A percentile compares a stretch with the other conserved stretches of the same genome.
These are phyloP conservation scores for Naumovozyma dairenensis DNA, from an alignment of 805 yeast genomes.

Conservation along the genomic window DNA sequence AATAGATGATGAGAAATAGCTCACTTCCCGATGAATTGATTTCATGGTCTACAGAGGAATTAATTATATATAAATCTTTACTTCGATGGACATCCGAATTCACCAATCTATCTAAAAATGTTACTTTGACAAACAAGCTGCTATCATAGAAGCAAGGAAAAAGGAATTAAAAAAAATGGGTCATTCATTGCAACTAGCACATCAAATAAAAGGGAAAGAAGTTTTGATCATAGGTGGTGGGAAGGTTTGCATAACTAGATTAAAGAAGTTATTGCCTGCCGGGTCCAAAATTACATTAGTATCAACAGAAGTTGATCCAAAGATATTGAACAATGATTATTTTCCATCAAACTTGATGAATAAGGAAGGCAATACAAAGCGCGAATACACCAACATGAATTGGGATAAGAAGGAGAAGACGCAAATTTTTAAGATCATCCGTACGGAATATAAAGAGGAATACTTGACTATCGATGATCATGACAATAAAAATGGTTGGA, in stretches of 20 bases:
- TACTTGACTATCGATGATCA: conserved; percentile 12
- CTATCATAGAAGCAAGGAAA: too few species aligned
- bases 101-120: too few species aligned
- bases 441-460: conserved; percentile 8
- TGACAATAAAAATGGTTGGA: conserved; percentile 16
- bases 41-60: too few species aligned
- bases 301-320: conserved; percentile 16
- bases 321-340: conserved; percentile 3
- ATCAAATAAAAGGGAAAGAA: conserved; percentile 17
- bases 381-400: conserved; percentile 3
- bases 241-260: conserved; percentile 26
- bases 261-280: conserved; percentile 25
- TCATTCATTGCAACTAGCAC: conserved; percentile 24
- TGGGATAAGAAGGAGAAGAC: conserved; percentile 8
- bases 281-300: conserved; percentile 26
- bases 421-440: conserved; percentile 12
- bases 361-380: not conserved
- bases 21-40: too few species aligned
- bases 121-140: too few species aligned
- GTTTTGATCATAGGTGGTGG: conserved; percentile 29
- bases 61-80: too few species aligned
- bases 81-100: too few species aligned
- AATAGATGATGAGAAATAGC: too few species aligned
- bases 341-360: not conserved
- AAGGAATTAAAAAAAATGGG: conserved; percentile 8